These are phyloP conservation scores for Diphasiastrum complanatum DNA, from an alignment of 83 land plant genomes.

Conservation along the genomic window DNA sequence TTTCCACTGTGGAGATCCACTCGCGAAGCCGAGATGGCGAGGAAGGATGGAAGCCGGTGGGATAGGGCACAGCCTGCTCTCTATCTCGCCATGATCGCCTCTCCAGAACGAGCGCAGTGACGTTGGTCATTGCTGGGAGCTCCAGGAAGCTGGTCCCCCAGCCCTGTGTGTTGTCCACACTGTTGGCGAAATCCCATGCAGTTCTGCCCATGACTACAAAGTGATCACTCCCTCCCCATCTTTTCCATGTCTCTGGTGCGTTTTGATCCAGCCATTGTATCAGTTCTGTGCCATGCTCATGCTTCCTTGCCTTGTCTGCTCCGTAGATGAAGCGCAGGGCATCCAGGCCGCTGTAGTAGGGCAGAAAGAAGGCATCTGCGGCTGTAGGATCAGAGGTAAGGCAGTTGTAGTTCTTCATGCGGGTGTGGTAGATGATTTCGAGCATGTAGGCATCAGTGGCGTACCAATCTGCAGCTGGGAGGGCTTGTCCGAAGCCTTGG, in stretches of 20 bases:
- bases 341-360: constrained; percentile 33
- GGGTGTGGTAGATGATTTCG: constrained; percentile 32
- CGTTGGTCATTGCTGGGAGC: constrained; percentile 14
- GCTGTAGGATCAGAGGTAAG: not conserved
- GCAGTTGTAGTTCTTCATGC: constrained; percentile 29
- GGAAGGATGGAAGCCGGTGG: constrained; percentile 32
- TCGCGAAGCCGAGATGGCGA: not conserved
- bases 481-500: not conserved
- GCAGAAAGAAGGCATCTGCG: constrained; percentile 36
- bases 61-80: constrained; percentile 39
- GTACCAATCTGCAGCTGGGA: constrained; percentile 38
- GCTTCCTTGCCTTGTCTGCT: not conserved
- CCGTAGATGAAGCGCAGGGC: constrained; percentile 28
- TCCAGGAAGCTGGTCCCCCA: constrained; percentile 32
- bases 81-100: constrained; percentile 17
- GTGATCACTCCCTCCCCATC: constrained; percentile 25
- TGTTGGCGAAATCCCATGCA: constrained; percentile 27
- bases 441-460: constrained; percentile 38
- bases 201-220: constrained; percentile 34
- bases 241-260: constrained; percentile 5
- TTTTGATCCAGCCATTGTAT: constrained; percentile 17
- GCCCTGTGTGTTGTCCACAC: not conserved
- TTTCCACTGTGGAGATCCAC: constrained; percentile 19
- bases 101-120: constrained; percentile 29
- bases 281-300: constrained; percentile 18